Evolutionary conservation across 169 alveolate species (phyloP), one percentile per base, ranked within the genome.

Genomic region (Babesia caballi): DNA sequence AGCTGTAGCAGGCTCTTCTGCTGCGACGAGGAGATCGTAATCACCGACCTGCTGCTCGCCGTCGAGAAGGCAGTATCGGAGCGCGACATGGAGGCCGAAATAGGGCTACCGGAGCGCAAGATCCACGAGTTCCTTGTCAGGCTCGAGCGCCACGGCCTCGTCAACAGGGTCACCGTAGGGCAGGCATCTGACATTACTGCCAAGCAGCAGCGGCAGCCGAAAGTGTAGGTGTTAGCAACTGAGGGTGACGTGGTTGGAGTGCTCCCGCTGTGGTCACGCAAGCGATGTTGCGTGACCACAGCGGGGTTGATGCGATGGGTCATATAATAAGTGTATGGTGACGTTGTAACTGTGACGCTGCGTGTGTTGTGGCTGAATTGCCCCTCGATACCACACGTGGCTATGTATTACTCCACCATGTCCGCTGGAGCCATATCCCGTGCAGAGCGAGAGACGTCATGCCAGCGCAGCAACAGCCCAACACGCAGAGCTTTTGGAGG

Each of bases 1-100:
- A 15, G 83, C 46, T 78, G 82, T 42, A 86, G 85, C 49, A 47
- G 92, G 32, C 80, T 86, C 38, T 86, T 86, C 66, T 67, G 80
- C 56, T 78, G 83, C 60, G 92, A 86, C 56, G 92, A 86, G 59
- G 92, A 86, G 38, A 86, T 86, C 25, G 86, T 83, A 1, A 82
- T 86, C 15, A 60, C 71, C 14, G 92, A 86, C 80, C 60, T 86
- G 28, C 74, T 86, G 33, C 57, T 82, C 30, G 81, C 85, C n/a
- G 71, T 72, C 8, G 92, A 86, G 56, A 66, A 77, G 25, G 83
- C 89, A 23, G 60, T 83, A 30, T 44, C 83, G 27, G 92, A 86
- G 68, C 80, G 72, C 41, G 92, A 86, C 52, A 53, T 86, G 15
- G 86, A 83, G 32, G 74, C 65, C 42, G 84, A 73, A 50, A 23